Evolutionary conservation across 257 asterid species (phyloP).

Genomic region (Jaltomata sinuosa): DNA sequence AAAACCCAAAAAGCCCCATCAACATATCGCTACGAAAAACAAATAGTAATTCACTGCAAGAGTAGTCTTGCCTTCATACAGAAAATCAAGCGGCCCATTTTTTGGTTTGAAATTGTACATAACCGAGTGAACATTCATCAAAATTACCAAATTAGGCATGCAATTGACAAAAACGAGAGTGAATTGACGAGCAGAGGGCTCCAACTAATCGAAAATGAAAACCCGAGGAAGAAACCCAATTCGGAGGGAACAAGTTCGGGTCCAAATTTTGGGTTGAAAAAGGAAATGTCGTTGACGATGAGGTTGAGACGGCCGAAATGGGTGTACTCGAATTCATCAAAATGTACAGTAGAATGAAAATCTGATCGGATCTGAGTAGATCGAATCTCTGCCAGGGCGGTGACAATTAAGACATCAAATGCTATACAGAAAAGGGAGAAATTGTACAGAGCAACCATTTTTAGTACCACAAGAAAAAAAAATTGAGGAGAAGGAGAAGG

Average conservation of each 20-base stretch:
- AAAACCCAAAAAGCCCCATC: conserved; percentile 15
- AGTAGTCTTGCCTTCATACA: conserved; percentile 30
- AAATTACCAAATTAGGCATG: conserved; percentile 12
- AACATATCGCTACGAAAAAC: conserved; percentile 13
- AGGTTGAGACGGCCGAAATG: conserved; percentile 27
- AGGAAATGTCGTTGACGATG: conserved; percentile 6
- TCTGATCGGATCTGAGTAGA: conserved; percentile 25
- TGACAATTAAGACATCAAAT: background rate
- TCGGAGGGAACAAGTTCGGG: conserved; percentile 12
- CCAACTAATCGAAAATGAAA: conserved; percentile 6
- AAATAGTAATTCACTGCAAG: conserved; percentile 22
- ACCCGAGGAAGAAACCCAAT: conserved; percentile 23
- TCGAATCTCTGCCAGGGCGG: conserved; percentile 17
- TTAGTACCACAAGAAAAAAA: background rate
- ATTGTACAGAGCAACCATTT: conserved; percentile 4
- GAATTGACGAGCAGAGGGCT: background rate
- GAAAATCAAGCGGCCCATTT: conserved; percentile 15
- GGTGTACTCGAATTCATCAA: conserved; percentile 29
- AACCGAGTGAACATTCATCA: conserved; percentile 26
- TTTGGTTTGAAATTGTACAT: conserved; percentile 26
- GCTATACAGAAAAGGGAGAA: background rate
- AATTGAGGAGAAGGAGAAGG: background rate
- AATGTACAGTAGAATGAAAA: conserved; percentile 18
- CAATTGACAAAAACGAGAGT: conserved; percentile 31
- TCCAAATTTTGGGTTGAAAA: background rate